Conservation (phyloP, 2,329 filamentous ascomycete species). For the Phaeosphaeria sp. region DNA sequence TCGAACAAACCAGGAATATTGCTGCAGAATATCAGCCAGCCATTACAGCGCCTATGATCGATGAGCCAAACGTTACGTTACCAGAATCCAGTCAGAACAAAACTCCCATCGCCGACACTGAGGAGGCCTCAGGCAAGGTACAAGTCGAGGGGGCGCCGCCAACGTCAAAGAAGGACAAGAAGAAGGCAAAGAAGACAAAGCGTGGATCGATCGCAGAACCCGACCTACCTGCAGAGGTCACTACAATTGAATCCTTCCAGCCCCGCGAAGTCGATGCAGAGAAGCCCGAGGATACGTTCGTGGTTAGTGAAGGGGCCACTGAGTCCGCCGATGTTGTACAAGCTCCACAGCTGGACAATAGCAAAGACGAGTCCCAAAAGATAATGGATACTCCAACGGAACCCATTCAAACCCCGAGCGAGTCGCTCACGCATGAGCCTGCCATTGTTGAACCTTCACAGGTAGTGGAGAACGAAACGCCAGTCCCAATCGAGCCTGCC, state of each 20-base stretch:
- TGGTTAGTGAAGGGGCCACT: constrained; percentile 1
- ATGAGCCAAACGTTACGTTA: background rate
- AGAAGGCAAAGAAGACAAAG: constrained; percentile 30
- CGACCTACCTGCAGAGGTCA: constrained; percentile 4
- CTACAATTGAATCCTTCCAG: constrained; percentile 1
- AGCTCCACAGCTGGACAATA: background rate
- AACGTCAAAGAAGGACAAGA: constrained; percentile 28
- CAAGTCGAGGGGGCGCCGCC: constrained; percentile 7
- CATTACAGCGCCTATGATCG: background rate
- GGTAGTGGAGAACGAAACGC: background rate
- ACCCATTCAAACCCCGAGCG: background rate
- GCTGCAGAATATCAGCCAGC: background rate
- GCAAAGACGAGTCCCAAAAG: background rate
- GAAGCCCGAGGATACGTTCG: constrained; percentile 1
- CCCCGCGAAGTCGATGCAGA: background rate
- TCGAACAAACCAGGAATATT: background rate
- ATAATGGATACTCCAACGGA: background rate
- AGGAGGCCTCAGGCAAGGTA: background rate
- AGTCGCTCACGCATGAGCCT: background rate
- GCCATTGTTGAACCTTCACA: background rate
- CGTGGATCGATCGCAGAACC: constrained; percentile 21
- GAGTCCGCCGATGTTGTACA: background rate
- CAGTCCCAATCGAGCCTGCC: background rate
- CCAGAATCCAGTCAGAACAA: background rate
- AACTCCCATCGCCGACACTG: background rate